Conservation (phyloP, 768 basidiomycete genomes). For the Pholiota microspora region DNA sequence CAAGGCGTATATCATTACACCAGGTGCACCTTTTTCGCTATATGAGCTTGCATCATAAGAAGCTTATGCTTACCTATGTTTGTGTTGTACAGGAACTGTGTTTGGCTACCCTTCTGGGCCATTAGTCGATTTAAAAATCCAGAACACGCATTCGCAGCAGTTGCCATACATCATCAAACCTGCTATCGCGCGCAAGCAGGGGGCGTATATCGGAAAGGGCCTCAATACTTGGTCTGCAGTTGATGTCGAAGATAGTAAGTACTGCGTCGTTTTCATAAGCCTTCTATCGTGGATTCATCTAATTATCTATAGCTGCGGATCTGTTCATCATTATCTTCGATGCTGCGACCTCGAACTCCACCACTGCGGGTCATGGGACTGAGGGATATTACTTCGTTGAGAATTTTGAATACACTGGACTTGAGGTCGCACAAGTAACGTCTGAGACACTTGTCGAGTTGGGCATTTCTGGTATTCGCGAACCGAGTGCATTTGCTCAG, state of each 20-base stretch:
- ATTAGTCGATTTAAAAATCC: slow-evolving; percentile 26
- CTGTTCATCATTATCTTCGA: slow-evolving; percentile 21
- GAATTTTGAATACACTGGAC: slow-evolving; percentile 15
- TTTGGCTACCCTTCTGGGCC: slow-evolving; percentile 24
- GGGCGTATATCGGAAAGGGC: slow-evolving; percentile 20
- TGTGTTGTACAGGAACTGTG: slow-evolving; percentile 18
- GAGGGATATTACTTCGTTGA: slow-evolving; percentile 26
- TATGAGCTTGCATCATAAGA: not conserved
- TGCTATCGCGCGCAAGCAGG: slow-evolving; percentile 19
- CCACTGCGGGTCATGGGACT: slow-evolving; percentile 15
- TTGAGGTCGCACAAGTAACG: slow-evolving; percentile 15
- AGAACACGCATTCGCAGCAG: slow-evolving; percentile 25
- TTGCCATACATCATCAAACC: slow-evolving; percentile 21
- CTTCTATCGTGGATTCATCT: not conserved
- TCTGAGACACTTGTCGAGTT: slow-evolving; percentile 17
- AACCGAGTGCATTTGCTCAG: slow-evolving; percentile 17
- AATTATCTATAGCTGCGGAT: slow-evolving; percentile 15
- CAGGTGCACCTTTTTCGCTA: slow-evolving; percentile 8
- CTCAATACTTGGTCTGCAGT: slow-evolving; percentile 21
- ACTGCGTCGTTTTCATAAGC: not conserved
- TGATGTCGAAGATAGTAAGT: slow-evolving; percentile 22
- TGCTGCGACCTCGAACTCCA: slow-evolving; percentile 11
- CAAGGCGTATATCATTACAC: slow-evolving; percentile 16
- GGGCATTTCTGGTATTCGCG: slow-evolving; percentile 11
- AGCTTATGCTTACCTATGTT: not conserved